Conservation (phyloP, 176 grass and related monocot genomes). For the Rhynchospora breviuscula region DNA sequence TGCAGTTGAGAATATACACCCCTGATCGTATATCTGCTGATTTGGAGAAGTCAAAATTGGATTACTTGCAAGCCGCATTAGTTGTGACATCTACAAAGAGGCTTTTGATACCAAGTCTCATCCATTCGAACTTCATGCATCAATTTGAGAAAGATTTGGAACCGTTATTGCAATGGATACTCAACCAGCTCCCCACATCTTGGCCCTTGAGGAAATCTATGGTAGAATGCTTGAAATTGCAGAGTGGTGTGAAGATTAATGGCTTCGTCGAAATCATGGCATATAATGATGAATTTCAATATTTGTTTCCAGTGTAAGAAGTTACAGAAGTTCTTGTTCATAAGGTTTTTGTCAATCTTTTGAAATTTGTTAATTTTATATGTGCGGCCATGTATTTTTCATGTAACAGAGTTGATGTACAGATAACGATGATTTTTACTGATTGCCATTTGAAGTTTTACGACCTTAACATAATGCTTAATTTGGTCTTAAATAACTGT, state of each 20-base stretch:
- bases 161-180: constrained; percentile 54
- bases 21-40: constrained; percentile 45
- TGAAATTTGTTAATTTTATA: background rate
- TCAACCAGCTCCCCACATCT: constrained; percentile 81
- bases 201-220: constrained; percentile 91
- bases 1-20: constrained; percentile 73
- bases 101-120: constrained; percentile 59
- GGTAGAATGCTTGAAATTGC: constrained; percentile 57
- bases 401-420: background rate
- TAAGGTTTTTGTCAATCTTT: constrained; percentile 4
- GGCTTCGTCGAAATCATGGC: constrained; percentile 46
- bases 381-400: background rate
- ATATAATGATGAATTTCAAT: constrained; percentile 67
- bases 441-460: background rate
- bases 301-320: constrained; percentile 61
- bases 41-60: constrained; percentile 75
- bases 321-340: background rate
- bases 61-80: constrained; percentile 83
- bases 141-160: constrained; percentile 62
- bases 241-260: constrained; percentile 21
- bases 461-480: background rate
- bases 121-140: constrained; percentile 55
- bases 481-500: background rate
- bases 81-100: constrained; percentile 51
- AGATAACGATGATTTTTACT: background rate